Evolutionary conservation across 192 early-diverging fungal genomes (phyloP), one percentile per base, ranked within the genome.

Genomic region (Lobosporangium transversale): DNA sequence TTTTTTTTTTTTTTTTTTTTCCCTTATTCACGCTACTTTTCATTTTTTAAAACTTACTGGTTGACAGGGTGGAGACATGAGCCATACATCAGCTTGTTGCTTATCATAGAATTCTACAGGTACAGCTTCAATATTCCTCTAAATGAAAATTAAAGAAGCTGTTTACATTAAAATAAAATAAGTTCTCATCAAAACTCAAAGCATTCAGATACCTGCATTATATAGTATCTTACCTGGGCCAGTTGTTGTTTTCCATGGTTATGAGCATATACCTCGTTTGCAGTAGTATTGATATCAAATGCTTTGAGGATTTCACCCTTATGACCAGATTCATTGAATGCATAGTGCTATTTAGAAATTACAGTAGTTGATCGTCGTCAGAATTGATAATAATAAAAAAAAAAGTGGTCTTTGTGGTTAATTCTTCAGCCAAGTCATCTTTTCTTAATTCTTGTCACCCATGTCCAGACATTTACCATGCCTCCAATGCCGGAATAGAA

Each of bases 231-330:
- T 78, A 79, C 75, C 48, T 82, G 74, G 1, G 70, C 58, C 32
- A 79, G 26, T 26, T 66, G 68, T 29, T 78, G 62, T 47, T 74
- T 82, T 33, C 70, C 79, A 44, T 89, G 87, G 66, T 91, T 91
- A 70, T 89, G 85, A 20, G 62, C 80, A 68, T 92, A 89, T 27
- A 91, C 89, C 1, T 83, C 79, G 83, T 99, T 98, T 27, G 95
- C 94, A 24, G 93, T 89, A 6, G 85, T 86, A 79, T 98, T 99
- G 57, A 99, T 94, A 81, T 99, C 97, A 75, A 97, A 99, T 2
- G 95, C 91, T n/a, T 89, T 90, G 1, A 93, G 69, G 43, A 99
- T 89, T 21, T 88, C 54, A 26, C 84, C 81, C 33, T 80, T 61
- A 49, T 88, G 84, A 11, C 80, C 75, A 7, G 94, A 89, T 26